Evolutionary conservation across 73 alveolate genomes (phyloP).

Genomic region (Paramecium tetraurelia): DNA sequence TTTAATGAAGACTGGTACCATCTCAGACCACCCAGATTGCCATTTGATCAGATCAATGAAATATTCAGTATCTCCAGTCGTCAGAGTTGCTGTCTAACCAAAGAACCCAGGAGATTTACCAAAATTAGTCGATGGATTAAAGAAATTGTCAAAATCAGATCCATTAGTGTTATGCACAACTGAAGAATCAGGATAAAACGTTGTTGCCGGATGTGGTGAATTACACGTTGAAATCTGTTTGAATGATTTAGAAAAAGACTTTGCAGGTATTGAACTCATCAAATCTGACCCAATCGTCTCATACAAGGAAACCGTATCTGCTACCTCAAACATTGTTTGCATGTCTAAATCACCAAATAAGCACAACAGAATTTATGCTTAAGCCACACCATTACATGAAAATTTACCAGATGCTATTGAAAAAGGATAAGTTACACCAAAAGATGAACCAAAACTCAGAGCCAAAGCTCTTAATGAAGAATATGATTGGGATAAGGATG

Average conservation of each 20-base stretch:
- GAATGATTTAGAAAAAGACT: slow-evolving; percentile 73
- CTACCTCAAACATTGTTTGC: slow-evolving; percentile 70
- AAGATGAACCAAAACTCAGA: slow-evolving; percentile 91
- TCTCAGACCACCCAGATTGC: slow-evolving; percentile 93
- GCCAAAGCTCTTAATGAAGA: slow-evolving; percentile 88
- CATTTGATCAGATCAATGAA: slow-evolving; percentile 96
- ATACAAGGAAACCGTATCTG: slow-evolving; percentile 85
- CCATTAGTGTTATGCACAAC: slow-evolving; percentile 82
- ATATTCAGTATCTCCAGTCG: slow-evolving; percentile 99
- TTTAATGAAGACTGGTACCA: slow-evolving; percentile 96
- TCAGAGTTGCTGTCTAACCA: slow-evolving; percentile 98
- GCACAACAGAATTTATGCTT: slow-evolving; percentile 77
- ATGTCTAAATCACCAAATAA: slow-evolving; percentile 91
- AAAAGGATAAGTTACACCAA: slow-evolving; percentile 67
- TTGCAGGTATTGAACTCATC: slow-evolving; percentile 71
- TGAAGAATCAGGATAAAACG: slow-evolving; percentile 83
- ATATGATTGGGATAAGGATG: slow-evolving; percentile 82
- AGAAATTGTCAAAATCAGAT: slow-evolving; percentile 87
- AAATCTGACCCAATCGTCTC: slow-evolving; percentile 86
- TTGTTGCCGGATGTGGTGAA: slow-evolving; percentile 92
- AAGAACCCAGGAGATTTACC: slow-evolving; percentile 92
- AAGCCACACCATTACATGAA: slow-evolving; percentile 81
- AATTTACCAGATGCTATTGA: slow-evolving; percentile 80
- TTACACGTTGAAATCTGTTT: slow-evolving; percentile 89
- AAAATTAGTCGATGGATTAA: slow-evolving; percentile 88